These are phyloP conservation scores for Fagopyrum tataricum DNA, from an alignment of 148 eudicot genomes.

Conservation along the genomic window DNA sequence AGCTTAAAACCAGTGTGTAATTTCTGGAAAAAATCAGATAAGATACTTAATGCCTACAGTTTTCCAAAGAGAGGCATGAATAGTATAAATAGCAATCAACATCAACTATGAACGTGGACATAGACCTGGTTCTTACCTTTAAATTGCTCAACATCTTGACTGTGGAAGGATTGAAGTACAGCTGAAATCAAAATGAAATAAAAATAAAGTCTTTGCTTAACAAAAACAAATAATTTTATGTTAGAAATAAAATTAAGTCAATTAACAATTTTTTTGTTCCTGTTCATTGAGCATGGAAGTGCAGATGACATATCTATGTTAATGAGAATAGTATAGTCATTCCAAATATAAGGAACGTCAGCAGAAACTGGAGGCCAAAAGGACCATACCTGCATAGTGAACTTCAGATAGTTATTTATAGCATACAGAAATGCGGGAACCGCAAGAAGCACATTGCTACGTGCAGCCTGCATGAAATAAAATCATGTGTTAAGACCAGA, in stretches of 20 bases:
- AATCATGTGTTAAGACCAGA: background rate
- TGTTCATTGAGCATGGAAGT: background rate
- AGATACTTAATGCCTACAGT: background rate
- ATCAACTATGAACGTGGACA: background rate
- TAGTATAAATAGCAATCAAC: conserved; percentile 1
- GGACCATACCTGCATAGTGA: conserved; percentile 64
- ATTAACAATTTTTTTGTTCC: background rate
- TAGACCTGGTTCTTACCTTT: conserved; percentile 38
- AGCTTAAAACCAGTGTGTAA: background rate
- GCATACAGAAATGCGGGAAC: conserved; percentile 74
- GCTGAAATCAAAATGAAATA: conserved; percentile 32
- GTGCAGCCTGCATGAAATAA: conserved; percentile 79
- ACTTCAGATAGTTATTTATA: conserved; percentile 86
- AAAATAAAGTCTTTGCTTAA: background rate
- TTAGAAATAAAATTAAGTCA: background rate
- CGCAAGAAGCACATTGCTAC: conserved; percentile 78
- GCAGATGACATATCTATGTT: background rate
- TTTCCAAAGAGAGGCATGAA: background rate
- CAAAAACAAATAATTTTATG: background rate
- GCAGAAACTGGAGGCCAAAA: background rate
- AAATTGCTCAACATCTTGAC: conserved; percentile 87
- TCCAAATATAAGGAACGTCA: conserved; percentile 3
- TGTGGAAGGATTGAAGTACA: conserved; percentile 80
- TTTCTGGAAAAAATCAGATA: background rate
- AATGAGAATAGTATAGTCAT: background rate